A percentile compares a stretch with the other conserved stretches of the same genome.
Evolutionary conservation across 106 monocot genomes (phyloP).

Genomic region (Iris macrosiphon): DNA sequence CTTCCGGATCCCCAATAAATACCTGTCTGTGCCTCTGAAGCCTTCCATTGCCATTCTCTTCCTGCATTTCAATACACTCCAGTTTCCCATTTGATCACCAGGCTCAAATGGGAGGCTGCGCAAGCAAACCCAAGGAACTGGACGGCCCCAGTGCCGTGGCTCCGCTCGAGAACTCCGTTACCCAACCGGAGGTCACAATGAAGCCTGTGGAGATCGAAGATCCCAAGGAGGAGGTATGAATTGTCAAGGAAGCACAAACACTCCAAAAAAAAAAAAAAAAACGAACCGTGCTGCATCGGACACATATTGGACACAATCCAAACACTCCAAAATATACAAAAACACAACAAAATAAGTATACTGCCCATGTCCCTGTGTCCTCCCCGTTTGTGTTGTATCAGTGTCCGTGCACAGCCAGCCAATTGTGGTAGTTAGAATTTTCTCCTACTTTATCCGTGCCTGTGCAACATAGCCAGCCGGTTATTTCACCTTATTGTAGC

Average conservation of each 20-base stretch:
- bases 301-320: too few relatives aligned
- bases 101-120: constrained; percentile 29
- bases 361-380: neutral
- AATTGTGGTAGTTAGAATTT: too few relatives aligned
- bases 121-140: constrained; percentile 11
- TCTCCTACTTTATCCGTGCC: too few relatives aligned
- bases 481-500: too few relatives aligned
- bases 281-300: too few relatives aligned
- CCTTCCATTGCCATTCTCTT: neutral
- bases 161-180: neutral
- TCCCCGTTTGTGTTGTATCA: neutral
- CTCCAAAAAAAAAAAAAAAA: too few relatives aligned
- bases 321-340: too few relatives aligned
- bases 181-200: neutral
- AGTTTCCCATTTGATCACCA: neutral
- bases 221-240: constrained; percentile 1
- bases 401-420: too few relatives aligned
- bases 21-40: neutral
- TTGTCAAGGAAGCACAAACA: neutral
- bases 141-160: constrained; percentile 9
- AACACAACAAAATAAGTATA: too few relatives aligned
- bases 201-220: constrained; percentile 2
- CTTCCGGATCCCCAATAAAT: neutral
- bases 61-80: neutral
- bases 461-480: too few relatives aligned